A percentile compares a stretch with the other conserved stretches of the same genome.
Conservation (phyloP, 108 stramenopile genomes). For the Nitzschia inconspicua region DNA sequence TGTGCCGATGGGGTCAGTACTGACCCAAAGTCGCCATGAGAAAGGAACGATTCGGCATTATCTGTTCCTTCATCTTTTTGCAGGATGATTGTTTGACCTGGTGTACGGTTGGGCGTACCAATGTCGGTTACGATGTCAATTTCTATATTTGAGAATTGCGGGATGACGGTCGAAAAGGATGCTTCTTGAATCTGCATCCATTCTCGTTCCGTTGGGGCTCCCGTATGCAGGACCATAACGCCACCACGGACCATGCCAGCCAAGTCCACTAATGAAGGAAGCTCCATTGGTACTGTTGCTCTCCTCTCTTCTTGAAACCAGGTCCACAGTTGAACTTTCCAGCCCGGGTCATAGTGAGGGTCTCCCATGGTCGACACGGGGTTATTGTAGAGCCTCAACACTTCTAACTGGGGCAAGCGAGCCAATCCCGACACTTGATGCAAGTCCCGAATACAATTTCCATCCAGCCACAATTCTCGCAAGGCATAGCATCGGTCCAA, state of each 20-base stretch:
- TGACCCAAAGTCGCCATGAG: too few species aligned
- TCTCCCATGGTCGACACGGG: conserved; percentile 30
- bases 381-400: conserved; percentile 54
- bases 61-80: too few species aligned
- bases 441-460: conserved; percentile 62
- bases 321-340: conserved; percentile 17
- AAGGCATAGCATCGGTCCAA: conserved; percentile 70
- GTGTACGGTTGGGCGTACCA: too few species aligned
- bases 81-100: too few species aligned
- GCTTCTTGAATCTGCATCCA: conserved; percentile 2
- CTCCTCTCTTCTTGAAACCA: conserved; percentile 27
- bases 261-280: background rate
- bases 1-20: too few species aligned
- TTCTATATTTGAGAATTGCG: too few species aligned
- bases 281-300: conserved; percentile 3
- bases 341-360: background rate
- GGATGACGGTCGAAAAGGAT: conserved; percentile 9
- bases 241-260: background rate
- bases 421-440: conserved; percentile 51
- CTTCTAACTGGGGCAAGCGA: conserved; percentile 61
- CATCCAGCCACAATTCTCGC: conserved; percentile 51
- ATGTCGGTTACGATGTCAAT: too few species aligned
- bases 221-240: background rate
- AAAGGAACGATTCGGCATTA: too few species aligned
- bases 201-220: background rate